phyloP scores from a whole-genome alignment of 2,329 filamentous ascomycete genomes.

The Canariomyces notabilis region DNA sequence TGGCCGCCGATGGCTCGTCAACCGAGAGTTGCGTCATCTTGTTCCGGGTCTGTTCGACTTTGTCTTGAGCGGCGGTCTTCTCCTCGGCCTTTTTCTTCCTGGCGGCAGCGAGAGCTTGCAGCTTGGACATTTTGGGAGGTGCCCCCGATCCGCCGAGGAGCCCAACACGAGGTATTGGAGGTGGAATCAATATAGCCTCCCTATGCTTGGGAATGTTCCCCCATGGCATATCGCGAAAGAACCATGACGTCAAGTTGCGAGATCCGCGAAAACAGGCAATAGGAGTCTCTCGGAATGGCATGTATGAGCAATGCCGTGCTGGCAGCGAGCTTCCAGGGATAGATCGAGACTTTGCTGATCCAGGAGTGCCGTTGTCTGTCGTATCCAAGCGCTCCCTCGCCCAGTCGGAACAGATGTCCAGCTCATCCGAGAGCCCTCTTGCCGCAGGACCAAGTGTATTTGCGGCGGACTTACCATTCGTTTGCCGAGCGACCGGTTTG shows the following conservation, averaged over 20 bases:
- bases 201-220: constrained; percentile 63
- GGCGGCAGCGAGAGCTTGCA: constrained; percentile 83
- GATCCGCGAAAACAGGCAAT: constrained; percentile 4
- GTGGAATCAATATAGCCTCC: constrained; percentile 60
- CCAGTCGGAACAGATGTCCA: constrained; percentile 12
- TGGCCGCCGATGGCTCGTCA: constrained; percentile 15
- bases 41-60: constrained; percentile 26
- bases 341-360: not conserved
- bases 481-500: constrained; percentile 12
- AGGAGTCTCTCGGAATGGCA: constrained; percentile 2
- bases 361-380: constrained; percentile 4
- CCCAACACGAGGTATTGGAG: constrained; percentile 52
- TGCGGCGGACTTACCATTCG: constrained; percentile 23
- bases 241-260: constrained; percentile 42
- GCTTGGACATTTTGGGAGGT: constrained; percentile 74
- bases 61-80: constrained; percentile 37
- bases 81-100: constrained; percentile 77
- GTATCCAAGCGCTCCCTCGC: constrained; percentile 10
- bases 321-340: too few relatives aligned
- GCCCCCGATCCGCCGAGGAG: constrained; percentile 70
- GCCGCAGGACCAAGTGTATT: constrained; percentile 7
- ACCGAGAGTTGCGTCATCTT: constrained; percentile 24
- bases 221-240: constrained; percentile 87
- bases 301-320: constrained; percentile 17
- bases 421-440: constrained; percentile 3